Base-by-base conservation (phyloP, 768 basidiomycete species). In the Serendipita sp. region DNA sequence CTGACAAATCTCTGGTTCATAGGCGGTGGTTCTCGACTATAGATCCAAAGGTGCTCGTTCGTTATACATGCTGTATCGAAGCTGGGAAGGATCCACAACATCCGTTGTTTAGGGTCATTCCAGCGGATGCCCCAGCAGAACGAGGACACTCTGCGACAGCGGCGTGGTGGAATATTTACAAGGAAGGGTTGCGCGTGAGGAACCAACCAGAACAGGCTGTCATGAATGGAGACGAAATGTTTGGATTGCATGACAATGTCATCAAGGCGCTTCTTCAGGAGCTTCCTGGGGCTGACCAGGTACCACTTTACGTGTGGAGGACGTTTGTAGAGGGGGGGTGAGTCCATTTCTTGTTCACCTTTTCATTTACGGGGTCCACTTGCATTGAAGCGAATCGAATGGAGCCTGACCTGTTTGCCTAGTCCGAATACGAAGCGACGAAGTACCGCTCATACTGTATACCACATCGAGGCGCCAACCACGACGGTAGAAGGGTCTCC, bases 201-300 rank as follows among this genome's bases (percentile, higher is more conserved):
- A 46, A 46, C 45, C 45, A 46, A 46, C 45, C 45, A 46, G 45
- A 46, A 18, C 45, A 46, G 18, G 45, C 45, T 13, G 45, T 46
- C 13, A 46, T 46, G 45, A 46, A 46, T 46, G 45, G 45, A 46
- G 45, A 46, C 45, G 45, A 46, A 46, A 46, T 91, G 73, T 92
- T 89, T 70, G 90, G 90, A 7, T 77, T 92, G 15, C 86, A 86
- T 2, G 86, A 91, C 73, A 91, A 91, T 71, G 86, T 87, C 3
- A 90, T 92, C 77, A 92, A 91, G 75, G 87, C 89, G 70, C 79
- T 92, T 44, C 89, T 92, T n/a, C 89, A 92, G 73, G 86, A 89
- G 73, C 78, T 92, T 15, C 83, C 85, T 3, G 81, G 82, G 65
- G 85, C 90, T 13, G 81, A 86, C 72, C 76, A 81, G 51, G 72